Conservation (phyloP, 2,329 filamentous ascomycete genomes). For the Paecilomyces sp. region DNA sequence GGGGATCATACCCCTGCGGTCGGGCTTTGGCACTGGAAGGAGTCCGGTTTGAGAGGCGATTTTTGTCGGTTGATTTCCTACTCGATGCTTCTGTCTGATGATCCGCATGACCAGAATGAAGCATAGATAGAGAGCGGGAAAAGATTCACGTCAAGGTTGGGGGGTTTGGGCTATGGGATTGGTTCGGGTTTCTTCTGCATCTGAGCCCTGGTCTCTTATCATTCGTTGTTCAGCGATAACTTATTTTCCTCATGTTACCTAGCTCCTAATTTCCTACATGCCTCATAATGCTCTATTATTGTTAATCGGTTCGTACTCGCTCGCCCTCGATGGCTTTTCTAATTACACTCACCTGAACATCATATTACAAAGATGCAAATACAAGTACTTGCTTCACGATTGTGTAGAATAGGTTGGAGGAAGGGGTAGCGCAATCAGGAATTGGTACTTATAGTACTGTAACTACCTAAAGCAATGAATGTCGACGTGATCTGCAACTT, state of each 20-base stretch:
- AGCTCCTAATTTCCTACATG: not conserved
- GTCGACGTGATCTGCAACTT: no score
- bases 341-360: not conserved
- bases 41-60: slow-evolving; percentile 4
- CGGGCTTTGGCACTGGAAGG: slow-evolving; percentile 5
- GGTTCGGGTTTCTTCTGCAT: slow-evolving; percentile 9
- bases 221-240: not conserved
- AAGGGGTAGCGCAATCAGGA: no score
- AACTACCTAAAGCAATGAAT: no score
- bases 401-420: no score
- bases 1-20: slow-evolving; percentile 1
- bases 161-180: slow-evolving; percentile 10
- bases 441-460: no score
- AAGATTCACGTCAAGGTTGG: slow-evolving; percentile 15
- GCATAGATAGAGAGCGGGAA: slow-evolving; percentile 15
- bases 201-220: not conserved
- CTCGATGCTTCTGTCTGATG: slow-evolving; percentile 8
- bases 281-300: not conserved
- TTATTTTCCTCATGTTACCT: not conserved
- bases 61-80: slow-evolving; percentile 5
- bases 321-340: not conserved
- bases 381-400: not conserved
- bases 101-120: slow-evolving; percentile 18
- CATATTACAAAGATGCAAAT: not conserved
- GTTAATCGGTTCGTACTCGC: not conserved